These are phyloP conservation scores for Coemansia sp. DNA, from an alignment of 192 early-diverging fungal species.

Conservation along the genomic window DNA sequence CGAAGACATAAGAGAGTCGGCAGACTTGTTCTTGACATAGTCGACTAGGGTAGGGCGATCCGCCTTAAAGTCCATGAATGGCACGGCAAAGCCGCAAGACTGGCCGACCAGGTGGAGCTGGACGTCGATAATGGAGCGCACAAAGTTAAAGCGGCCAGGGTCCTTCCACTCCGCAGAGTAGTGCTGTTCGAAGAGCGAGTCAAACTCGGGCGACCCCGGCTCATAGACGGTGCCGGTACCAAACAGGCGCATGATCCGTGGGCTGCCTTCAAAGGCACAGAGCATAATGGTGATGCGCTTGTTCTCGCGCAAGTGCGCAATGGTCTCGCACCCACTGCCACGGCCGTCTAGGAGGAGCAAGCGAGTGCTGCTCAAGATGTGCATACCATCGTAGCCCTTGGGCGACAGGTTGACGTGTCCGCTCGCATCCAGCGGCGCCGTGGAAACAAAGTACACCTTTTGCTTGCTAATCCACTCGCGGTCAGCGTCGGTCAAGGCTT, in stretches of 20 bases:
- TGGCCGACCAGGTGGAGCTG: slow-evolving; percentile 60
- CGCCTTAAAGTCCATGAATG: slow-evolving; percentile 59
- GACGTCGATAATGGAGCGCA: slow-evolving; percentile 60
- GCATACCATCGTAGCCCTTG: slow-evolving; percentile 62
- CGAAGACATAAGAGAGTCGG: slow-evolving; percentile 34
- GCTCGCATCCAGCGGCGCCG: slow-evolving; percentile 54
- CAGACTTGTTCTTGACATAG: slow-evolving; percentile 37
- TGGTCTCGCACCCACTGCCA: slow-evolving; percentile 61
- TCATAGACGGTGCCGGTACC: slow-evolving; percentile 58
- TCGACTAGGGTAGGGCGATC: slow-evolving; percentile 57
- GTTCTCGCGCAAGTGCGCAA: slow-evolving; percentile 67
- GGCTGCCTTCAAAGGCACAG: slow-evolving; percentile 64
- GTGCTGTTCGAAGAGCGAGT: slow-evolving; percentile 47
- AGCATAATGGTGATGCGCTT: slow-evolving; percentile 68
- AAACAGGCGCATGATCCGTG: slow-evolving; percentile 65
- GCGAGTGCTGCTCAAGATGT: slow-evolving; percentile 50
- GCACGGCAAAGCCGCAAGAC: slow-evolving; percentile 66
- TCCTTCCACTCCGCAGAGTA: slow-evolving; percentile 45
- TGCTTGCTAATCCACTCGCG: slow-evolving; percentile 60
- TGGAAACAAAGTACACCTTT: slow-evolving; percentile 62
- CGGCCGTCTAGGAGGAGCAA: slow-evolving; percentile 42
- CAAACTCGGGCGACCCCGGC: slow-evolving; percentile 53
- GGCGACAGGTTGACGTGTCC: slow-evolving; percentile 65
- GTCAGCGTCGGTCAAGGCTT: slow-evolving; percentile 48
- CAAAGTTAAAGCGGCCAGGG: slow-evolving; percentile 42